Evolutionary conservation across 2,329 filamentous ascomycete genomes (phyloP), one percentile per base, ranked within the genome.

Genomic region (Aureobasidium melanogenum): DNA sequence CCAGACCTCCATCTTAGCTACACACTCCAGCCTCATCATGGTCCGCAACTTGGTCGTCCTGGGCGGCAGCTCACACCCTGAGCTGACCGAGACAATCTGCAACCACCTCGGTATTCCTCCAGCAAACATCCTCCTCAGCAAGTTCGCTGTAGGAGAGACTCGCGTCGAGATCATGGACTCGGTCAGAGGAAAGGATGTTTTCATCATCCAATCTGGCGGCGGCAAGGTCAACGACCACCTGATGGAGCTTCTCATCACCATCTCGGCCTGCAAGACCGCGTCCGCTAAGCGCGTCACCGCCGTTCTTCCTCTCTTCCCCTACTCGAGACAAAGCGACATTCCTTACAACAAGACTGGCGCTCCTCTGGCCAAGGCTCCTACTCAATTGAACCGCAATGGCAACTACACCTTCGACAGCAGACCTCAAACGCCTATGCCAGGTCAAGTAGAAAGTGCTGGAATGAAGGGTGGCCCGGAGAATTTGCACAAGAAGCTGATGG

Each of bases 171-270:
- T 99, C 71, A 84, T 92, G 74, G 94, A 99, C 76, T 96, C 91
- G 15, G 94, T 99, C 56, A 88, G 94, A 69, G 94, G 90, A 68
- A 99, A 99, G 75, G 94, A 99, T 84, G 94, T 97, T 73, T 99
- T 95, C 79, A 97, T 97, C 73, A 91, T 99, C 70, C 93, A 97
- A 76, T 94, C 91, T 44, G 91, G 91, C 68, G 90, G 90, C 68
- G 91, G 91, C 65, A 89, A 88, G 69, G 90, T 97, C 77, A 99
- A 99, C 73, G 94, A 99, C 77, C 87, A 96, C 77, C 85, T 99
- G 66, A 88, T 99, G 79, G 94, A 99, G 73, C 86, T 97, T 54
- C 89, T 96, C 74, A 97, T 97, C 77, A 96, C 94, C 78, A 93
- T 97, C 69, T 96, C 91, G n/a, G 94, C 94, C 64, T 97, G 94